phyloP scores from a whole-genome alignment of 148 eudicot species.

The Rhododendron molle region DNA sequence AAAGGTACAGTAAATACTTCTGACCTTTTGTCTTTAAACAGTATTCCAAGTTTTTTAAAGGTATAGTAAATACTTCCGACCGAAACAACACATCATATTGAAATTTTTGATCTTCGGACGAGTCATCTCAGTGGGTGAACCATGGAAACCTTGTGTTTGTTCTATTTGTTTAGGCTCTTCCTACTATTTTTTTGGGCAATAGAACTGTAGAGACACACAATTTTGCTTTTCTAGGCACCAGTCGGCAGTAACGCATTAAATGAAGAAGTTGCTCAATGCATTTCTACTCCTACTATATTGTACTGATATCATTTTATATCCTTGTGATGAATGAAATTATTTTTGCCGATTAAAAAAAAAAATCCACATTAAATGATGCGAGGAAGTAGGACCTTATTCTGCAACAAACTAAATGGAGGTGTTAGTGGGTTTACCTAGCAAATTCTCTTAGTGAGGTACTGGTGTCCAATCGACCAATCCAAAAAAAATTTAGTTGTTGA shows the following conservation, averaged over 20 bases:
- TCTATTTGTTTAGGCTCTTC: not conserved
- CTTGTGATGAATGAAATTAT: too few species aligned
- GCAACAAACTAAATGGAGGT: not conserved
- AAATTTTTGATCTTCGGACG: not conserved
- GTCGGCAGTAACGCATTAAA: not conserved
- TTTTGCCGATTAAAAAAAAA: not conserved
- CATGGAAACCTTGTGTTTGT: constrained; percentile 9
- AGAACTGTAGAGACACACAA: not conserved
- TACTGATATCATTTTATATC: too few species aligned
- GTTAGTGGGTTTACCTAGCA: not conserved
- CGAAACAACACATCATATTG: not conserved
- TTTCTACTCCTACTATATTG: too few species aligned
- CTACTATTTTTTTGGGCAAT: not conserved
- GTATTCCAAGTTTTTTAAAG: too few species aligned
- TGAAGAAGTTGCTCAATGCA: too few species aligned
- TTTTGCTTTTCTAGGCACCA: not conserved
- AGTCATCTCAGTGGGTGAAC: constrained; percentile 14
- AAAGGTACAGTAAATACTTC: not conserved
- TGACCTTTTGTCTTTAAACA: too few species aligned
- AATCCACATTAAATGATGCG: not conserved
- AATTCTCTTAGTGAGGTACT: not conserved
- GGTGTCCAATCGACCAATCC: not conserved
- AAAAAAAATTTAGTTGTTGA: not conserved
- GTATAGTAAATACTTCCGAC: too few species aligned
- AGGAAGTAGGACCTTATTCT: not conserved